phyloP scores from a whole-genome alignment of 768 basidiomycete species.

The Neoboletus brunneissimus region DNA sequence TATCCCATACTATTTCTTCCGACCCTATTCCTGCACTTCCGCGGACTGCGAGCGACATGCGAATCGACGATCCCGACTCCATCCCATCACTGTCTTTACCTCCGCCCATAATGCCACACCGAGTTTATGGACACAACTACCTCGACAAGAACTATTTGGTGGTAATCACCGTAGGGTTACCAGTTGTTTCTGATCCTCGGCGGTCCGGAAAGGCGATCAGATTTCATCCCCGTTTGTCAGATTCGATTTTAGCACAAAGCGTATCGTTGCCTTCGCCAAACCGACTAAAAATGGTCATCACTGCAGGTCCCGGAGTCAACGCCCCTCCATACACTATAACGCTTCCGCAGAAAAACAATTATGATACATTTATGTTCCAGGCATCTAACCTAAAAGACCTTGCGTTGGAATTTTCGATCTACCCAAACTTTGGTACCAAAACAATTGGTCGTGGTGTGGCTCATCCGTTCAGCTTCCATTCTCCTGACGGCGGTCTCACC shows the following conservation, averaged over 20 bases:
- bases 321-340: constrained; percentile 90
- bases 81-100: constrained; percentile 95
- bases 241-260: constrained; percentile 63
- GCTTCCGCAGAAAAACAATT: constrained; percentile 70
- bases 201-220: constrained; percentile 51
- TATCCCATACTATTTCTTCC: constrained; percentile 13
- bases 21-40: constrained; percentile 20
- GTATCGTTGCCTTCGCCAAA: constrained; percentile 65
- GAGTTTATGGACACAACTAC: constrained; percentile 96
- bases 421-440: constrained; percentile 96
- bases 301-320: constrained; percentile 76
- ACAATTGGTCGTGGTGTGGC: constrained; percentile 93
- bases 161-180: constrained; percentile 75
- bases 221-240: constrained; percentile 72
- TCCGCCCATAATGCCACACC: constrained; percentile 97
- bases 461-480: constrained; percentile 66
- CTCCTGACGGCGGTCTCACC: constrained; percentile 50
- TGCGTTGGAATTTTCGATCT: constrained; percentile 88
- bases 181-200: constrained; percentile 37
- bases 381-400: constrained; percentile 69
- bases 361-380: constrained; percentile 84
- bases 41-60: constrained; percentile 31
- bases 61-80: constrained; percentile 75
- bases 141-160: constrained; percentile 84
- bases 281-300: constrained; percentile 93